These are phyloP conservation scores for Leptodermis oblonga DNA, from an alignment of 257 asterid genomes.

Conservation along the genomic window DNA sequence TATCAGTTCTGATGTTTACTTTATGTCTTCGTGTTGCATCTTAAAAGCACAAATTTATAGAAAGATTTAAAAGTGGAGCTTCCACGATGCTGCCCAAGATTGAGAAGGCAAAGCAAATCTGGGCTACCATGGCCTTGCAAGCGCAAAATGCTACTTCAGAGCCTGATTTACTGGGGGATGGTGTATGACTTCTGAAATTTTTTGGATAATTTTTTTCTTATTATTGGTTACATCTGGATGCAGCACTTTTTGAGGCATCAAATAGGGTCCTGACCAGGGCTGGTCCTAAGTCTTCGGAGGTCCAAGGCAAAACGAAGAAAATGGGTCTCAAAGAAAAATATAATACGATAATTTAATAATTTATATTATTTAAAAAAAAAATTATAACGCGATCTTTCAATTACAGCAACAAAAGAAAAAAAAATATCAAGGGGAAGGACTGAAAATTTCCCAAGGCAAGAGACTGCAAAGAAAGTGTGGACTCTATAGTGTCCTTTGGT, in stretches of 20 bases:
- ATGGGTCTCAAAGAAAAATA: no score
- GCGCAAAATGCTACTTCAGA: conserved; percentile 48
- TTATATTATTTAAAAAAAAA: no score
- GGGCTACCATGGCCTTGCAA: conserved; percentile 66
- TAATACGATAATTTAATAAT: no score
- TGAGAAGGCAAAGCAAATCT: conserved; percentile 75
- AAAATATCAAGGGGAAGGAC: no score
- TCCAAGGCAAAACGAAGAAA: no score
- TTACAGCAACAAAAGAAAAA: no score
- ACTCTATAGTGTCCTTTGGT: no score
- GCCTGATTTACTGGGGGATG: conserved; percentile 50
- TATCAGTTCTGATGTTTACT: conserved; percentile 19
- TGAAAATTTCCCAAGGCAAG: no score
- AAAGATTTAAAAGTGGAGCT: conserved; percentile 88
- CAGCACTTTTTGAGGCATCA: conserved; percentile 26
- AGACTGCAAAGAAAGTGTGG: no score
- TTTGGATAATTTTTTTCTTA: not conserved
- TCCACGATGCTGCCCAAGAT: conserved; percentile 83
- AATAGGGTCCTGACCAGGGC: conserved; percentile 61
- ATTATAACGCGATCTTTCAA: no score
- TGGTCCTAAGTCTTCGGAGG: no score
- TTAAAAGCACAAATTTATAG: conserved; percentile 91
- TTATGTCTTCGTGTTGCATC: conserved; percentile 20
- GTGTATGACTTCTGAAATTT: conserved; percentile 41
- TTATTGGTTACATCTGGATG: conserved; percentile 29